A percentile compares a stretch with the other conserved stretches of the same genome.
Conservation (phyloP, 257 asterid genomes). For the Rubia yunnanensis region DNA sequence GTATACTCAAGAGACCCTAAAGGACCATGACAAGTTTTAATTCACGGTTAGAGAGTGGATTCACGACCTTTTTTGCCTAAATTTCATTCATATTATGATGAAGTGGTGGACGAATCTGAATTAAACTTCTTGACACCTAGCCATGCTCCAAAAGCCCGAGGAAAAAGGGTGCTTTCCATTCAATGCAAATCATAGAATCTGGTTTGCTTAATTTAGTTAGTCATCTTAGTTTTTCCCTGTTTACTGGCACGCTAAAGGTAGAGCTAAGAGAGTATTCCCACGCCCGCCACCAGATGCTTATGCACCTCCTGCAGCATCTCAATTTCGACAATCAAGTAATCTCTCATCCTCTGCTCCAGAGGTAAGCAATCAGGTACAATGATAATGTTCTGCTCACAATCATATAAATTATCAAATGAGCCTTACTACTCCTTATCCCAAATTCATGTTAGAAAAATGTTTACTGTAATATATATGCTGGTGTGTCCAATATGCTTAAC, state of each 20-base stretch:
- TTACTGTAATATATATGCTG: conserved; percentile 38
- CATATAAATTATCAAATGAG: too few species aligned
- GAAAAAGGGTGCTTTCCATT: conserved; percentile 1
- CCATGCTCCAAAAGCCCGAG: background rate
- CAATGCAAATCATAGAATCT: background rate
- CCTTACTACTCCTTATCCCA: too few species aligned
- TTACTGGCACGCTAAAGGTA: conserved; percentile 43
- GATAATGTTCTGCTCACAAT: too few species aligned
- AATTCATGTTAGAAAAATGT: too few species aligned
- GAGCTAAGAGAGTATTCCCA: conserved; percentile 54
- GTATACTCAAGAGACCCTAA: background rate
- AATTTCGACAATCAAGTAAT: conserved; percentile 21
- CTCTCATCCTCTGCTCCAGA: conserved; percentile 29
- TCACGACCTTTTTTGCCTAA: background rate
- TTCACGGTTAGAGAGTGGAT: too few species aligned
- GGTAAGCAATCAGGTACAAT: conserved; percentile 45
- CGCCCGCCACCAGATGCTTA: conserved; percentile 57
- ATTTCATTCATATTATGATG: background rate
- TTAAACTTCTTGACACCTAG: background rate
- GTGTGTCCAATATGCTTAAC: conserved; percentile 65
- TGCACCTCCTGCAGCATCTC: conserved; percentile 19
- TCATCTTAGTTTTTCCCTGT: conserved; percentile 5
- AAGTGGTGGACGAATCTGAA: background rate
- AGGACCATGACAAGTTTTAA: too few species aligned
- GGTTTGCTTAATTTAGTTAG: background rate